phyloP scores from a whole-genome alignment of 805 yeast species.

The Wickerhamiella bombiphila region DNA sequence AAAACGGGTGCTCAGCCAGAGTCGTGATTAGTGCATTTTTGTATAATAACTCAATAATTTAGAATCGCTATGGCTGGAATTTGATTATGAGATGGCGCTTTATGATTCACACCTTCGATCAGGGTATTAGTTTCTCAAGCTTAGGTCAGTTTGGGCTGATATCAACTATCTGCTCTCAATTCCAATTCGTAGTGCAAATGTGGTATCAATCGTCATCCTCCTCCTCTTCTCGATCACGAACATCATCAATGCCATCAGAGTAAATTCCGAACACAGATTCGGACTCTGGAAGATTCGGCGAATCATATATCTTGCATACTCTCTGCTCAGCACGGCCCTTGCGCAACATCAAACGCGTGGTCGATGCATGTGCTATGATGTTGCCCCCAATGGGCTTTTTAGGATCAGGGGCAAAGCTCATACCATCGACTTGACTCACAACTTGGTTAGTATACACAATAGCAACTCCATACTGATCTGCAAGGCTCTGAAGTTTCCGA shows the following conservation, averaged over 20 bases:
- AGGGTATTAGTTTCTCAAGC: too few relatives aligned
- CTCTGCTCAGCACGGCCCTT: constrained; percentile 89
- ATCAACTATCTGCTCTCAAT: too few relatives aligned
- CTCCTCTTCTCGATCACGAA: constrained; percentile 54
- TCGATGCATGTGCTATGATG: constrained; percentile 91
- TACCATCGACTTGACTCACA: constrained; percentile 93
- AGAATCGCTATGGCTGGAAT: too few relatives aligned
- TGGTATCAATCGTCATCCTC: constrained; percentile 2
- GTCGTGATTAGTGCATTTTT: too few relatives aligned
- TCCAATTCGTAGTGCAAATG: too few relatives aligned
- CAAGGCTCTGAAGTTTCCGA: constrained; percentile 81
- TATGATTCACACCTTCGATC: too few relatives aligned
- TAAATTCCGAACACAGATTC: constrained; percentile 92
- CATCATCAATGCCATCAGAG: constrained; percentile 95
- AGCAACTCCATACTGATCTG: constrained; percentile 96
- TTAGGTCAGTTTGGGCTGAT: too few relatives aligned
- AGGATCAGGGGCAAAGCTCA: constrained; percentile 83
- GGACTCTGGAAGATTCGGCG: constrained; percentile 92
- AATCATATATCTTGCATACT: constrained; percentile 86
- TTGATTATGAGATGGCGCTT: too few relatives aligned
- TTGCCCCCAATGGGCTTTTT: constrained; percentile 98
- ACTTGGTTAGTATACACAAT: constrained; percentile 94
- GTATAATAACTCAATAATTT: too few relatives aligned
- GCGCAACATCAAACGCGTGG: constrained; percentile 78
- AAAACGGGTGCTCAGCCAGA: too few relatives aligned